Evolutionary conservation across 2,329 filamentous ascomycete species (phyloP).

Genomic region (Sarocladiaceae sp.): DNA sequence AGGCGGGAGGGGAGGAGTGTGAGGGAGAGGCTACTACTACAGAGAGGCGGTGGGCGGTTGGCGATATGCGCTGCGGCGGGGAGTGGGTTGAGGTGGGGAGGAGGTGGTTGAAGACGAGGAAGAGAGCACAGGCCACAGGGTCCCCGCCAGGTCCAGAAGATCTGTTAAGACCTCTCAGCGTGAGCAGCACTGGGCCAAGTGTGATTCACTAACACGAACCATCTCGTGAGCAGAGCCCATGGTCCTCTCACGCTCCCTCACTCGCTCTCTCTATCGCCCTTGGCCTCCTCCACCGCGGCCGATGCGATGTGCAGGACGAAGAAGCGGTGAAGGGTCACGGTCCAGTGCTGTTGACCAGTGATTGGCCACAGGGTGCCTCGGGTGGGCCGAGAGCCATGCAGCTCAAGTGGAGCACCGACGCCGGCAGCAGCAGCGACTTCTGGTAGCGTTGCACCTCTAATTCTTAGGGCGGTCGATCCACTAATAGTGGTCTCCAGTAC

Average conservation of each 20-base stretch:
- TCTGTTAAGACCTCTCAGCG: slow-evolving; percentile 2
- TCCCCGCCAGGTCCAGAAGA: neutral
- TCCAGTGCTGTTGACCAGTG: neutral
- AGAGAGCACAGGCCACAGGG: neutral
- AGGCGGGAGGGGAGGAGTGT: slow-evolving; percentile 4
- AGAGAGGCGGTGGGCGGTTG: slow-evolving; percentile 9
- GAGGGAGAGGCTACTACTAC: slow-evolving; percentile 13
- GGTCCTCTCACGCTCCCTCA: neutral
- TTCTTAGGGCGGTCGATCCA: neutral
- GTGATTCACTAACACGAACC: slow-evolving; percentile 18
- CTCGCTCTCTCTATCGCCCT: neutral
- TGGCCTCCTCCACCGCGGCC: slow-evolving; percentile 3
- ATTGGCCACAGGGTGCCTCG: neutral
- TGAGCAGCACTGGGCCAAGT: slow-evolving; percentile 47
- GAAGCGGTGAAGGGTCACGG: slow-evolving; percentile 5
- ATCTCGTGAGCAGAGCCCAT: neutral
- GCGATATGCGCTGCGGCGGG: slow-evolving; percentile 9
- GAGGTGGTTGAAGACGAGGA: slow-evolving; percentile 7
- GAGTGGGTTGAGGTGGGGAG: slow-evolving; percentile 8
- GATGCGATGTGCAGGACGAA: slow-evolving; percentile 8
- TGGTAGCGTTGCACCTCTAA: too few relatives aligned
- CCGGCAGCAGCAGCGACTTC: slow-evolving; percentile 1
- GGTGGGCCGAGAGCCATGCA: slow-evolving; percentile 8
- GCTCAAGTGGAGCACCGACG: slow-evolving; percentile 1
- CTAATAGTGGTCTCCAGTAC: neutral